Conservation (phyloP, 78 protist genomes). For the Chrysochromulina parva region DNA sequence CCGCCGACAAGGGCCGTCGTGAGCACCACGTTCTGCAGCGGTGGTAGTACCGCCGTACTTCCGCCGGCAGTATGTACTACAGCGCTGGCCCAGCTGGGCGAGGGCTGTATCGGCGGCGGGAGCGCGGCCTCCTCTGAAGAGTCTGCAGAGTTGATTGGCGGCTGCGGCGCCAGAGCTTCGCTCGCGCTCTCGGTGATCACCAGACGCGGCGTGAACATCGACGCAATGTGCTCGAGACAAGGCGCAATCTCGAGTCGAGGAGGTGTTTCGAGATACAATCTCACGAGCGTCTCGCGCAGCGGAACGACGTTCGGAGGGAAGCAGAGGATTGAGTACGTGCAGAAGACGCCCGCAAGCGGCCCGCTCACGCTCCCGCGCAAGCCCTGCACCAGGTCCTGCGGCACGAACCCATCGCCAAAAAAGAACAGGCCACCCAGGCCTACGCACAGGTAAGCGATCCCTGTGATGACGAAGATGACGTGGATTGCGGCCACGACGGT, state of each 20-base stretch:
- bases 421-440: background rate
- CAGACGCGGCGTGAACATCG: too few species aligned
- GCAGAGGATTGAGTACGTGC: background rate
- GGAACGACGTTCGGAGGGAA: background rate
- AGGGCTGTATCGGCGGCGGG: too few species aligned
- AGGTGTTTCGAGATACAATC: background rate
- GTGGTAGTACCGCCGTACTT: background rate
- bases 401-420: background rate
- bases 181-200: too few species aligned
- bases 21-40: background rate
- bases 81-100: too few species aligned
- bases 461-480: background rate
- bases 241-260: too few species aligned
- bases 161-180: too few species aligned
- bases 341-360: background rate
- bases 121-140: too few species aligned
- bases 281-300: background rate
- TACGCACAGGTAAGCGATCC: background rate
- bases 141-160: too few species aligned
- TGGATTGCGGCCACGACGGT: background rate
- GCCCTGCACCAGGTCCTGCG: background rate
- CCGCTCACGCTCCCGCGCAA: background rate
- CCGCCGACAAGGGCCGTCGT: background rate
- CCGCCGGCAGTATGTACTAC: background rate
- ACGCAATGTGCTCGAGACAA: too few species aligned